phyloP scores from a whole-genome alignment of 768 basidiomycete species.

The Boletus pseudo-olivaceus region DNA sequence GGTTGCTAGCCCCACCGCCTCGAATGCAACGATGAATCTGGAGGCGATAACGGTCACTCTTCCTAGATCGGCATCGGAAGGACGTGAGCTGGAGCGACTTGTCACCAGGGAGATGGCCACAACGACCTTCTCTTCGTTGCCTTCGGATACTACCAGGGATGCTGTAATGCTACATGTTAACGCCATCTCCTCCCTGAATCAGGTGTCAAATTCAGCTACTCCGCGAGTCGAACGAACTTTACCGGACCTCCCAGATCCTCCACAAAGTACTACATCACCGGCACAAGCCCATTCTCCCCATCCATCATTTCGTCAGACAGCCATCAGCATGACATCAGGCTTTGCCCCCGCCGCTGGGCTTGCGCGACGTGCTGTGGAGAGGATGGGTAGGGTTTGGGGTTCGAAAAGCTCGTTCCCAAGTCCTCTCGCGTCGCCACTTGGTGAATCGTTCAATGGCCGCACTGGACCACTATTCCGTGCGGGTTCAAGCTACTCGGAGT shows the following conservation, averaged over 20 bases:
- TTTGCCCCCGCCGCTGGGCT: constrained; percentile 71
- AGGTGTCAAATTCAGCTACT: constrained; percentile 28
- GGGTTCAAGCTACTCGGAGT: constrained; percentile 39
- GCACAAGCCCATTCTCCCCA: constrained; percentile 17
- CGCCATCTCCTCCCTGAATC: constrained; percentile 13
- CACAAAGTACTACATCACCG: constrained; percentile 4
- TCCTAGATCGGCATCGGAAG: constrained; percentile 26
- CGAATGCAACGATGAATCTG: constrained; percentile 31
- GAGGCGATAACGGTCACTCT: constrained; percentile 29
- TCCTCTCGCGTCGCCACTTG: constrained; percentile 44
- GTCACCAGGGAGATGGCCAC: constrained; percentile 40
- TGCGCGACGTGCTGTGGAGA: constrained; percentile 75
- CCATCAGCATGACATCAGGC: constrained; percentile 67
- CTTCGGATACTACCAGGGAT: constrained; percentile 23
- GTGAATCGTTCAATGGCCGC: constrained; percentile 37
- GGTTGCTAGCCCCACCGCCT: constrained; percentile 20
- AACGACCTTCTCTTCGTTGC: constrained; percentile 37
- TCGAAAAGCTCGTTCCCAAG: constrained; percentile 37
- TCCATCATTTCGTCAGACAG: constrained; percentile 53
- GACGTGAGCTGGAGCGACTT: constrained; percentile 40
- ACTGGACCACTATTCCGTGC: constrained; percentile 36
- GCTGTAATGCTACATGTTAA: constrained; percentile 24
- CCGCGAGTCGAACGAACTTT: constrained; percentile 27
- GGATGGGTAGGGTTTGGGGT: constrained; percentile 65
- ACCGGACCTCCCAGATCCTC: constrained; percentile 28